Conservation (phyloP, 2,329 filamentous ascomycete species). For the Pseudomassariella vexata region DNA sequence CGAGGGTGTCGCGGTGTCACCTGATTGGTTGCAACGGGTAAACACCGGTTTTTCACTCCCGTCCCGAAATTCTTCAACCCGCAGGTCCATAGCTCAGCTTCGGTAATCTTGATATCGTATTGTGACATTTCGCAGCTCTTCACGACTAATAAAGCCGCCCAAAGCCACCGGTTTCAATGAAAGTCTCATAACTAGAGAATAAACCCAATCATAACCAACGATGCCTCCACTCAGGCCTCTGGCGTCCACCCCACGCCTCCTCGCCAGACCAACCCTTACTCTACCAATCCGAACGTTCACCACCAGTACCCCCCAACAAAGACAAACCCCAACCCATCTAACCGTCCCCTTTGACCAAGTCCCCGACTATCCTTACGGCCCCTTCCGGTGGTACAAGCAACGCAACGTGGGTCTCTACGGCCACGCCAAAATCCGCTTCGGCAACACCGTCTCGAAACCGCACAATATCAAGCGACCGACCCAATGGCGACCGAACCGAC, state of each 20-base stretch:
- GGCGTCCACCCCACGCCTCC: constrained; percentile 1
- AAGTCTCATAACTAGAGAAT: too few species aligned
- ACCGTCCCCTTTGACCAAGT: constrained; percentile 35
- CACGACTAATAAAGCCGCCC: too few species aligned
- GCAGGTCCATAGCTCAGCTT: too few species aligned
- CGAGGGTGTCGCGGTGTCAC: too few species aligned
- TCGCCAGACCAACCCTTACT: constrained; percentile 3
- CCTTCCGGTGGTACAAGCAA: constrained; percentile 69
- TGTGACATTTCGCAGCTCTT: too few species aligned
- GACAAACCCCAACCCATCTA: constrained; percentile 26
- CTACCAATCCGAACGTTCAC: constrained; percentile 17
- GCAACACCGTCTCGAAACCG: constrained; percentile 67
- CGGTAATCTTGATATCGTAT: too few species aligned
- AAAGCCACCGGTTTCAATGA: too few species aligned
- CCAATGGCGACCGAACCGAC: constrained; percentile 70
- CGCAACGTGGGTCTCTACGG: constrained; percentile 72
- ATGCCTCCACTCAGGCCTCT: constrained; percentile 3
- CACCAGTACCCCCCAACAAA: constrained; percentile 12
- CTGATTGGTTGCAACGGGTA: too few species aligned
- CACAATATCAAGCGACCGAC: constrained; percentile 66
- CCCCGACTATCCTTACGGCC: constrained; percentile 68
- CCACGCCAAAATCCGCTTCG: constrained; percentile 64
- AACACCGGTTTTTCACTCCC: too few species aligned
- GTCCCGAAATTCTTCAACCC: too few species aligned
- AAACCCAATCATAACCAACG: too few species aligned